Conservation (phyloP, 441 rosid species). For the Corymbia calophylla region DNA sequence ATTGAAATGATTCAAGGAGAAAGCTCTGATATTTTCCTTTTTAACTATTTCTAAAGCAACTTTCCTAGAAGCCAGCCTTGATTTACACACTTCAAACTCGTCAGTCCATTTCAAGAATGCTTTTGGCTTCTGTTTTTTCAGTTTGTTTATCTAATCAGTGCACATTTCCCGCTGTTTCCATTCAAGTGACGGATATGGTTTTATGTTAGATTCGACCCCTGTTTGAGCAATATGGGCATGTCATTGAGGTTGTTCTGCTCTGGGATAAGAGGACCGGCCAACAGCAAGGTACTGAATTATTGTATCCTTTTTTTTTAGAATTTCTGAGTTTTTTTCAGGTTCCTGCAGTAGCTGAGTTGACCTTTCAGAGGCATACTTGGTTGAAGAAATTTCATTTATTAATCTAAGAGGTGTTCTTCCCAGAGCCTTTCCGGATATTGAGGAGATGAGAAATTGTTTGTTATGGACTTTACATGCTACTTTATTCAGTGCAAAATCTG, state of each 20-base stretch:
- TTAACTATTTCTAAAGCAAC: neutral
- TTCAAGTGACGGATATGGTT: conserved; percentile 1
- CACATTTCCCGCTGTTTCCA: neutral
- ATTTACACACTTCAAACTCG: neutral
- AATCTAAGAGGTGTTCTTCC: neutral
- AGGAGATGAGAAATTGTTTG: neutral
- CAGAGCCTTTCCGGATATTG: neutral
- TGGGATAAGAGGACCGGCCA: conserved; percentile 64
- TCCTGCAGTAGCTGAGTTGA: neutral
- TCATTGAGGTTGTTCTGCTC: conserved; percentile 63
- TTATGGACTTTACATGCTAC: neutral
- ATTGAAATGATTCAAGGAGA: neutral
- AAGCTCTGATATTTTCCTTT: neutral
- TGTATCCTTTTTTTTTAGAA: neutral
- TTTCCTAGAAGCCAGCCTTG: neutral
- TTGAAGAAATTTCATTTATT: neutral
- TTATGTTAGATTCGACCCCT: conserved; percentile 48
- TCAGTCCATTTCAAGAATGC: neutral
- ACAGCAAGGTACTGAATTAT: conserved; percentile 41
- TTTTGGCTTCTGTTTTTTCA: neutral
- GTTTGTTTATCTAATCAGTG: neutral
- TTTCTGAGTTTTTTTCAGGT: neutral
- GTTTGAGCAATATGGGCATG: conserved; percentile 64
- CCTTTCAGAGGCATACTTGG: neutral
- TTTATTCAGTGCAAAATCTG: neutral